Percentiles rank a stretch among this genome's conserved stretches.
These are phyloP conservation scores for Starmerella ratchasimensis DNA, from an alignment of 805 yeast genomes.

Conservation along the genomic window DNA sequence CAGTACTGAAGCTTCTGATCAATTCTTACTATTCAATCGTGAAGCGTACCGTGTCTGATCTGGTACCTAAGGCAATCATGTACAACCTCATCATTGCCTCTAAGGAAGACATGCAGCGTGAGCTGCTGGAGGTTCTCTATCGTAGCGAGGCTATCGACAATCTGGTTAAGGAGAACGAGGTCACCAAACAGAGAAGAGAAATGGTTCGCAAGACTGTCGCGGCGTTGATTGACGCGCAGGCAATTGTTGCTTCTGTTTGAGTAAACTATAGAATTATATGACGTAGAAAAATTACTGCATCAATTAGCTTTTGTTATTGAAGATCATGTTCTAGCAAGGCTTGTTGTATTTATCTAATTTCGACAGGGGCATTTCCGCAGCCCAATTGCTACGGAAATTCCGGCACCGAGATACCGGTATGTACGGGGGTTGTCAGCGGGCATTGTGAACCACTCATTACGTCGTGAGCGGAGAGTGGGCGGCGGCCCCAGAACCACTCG, in stretches of 20 bases:
- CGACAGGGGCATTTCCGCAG: too few species aligned
- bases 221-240: constrained; percentile 74
- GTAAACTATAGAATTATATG: too few species aligned
- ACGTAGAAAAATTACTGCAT: too few species aligned
- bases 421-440: too few species aligned
- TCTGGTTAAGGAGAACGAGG: constrained; percentile 79
- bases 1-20: constrained; percentile 83
- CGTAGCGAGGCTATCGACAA: constrained; percentile 55
- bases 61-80: constrained; percentile 92
- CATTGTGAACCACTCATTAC: too few species aligned
- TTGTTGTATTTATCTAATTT: too few species aligned
- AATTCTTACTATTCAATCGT: constrained; percentile 83
- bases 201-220: constrained; percentile 94
- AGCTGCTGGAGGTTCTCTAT: constrained; percentile 75
- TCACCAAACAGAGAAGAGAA: constrained; percentile 83
- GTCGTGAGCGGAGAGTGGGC: too few species aligned
- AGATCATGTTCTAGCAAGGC: too few species aligned
- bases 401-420: too few species aligned
- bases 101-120: constrained; percentile 83
- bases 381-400: too few species aligned
- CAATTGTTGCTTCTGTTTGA: constrained; percentile 51
- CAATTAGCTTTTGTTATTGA: too few species aligned
- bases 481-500: too few species aligned
- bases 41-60: constrained; percentile 81
- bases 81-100: constrained; percentile 68